A percentile compares a stretch with the other conserved stretches of the same genome.
These are phyloP conservation scores for Colletotrichum horii DNA, from an alignment of 2,329 filamentous ascomycete genomes.

Conservation along the genomic window DNA sequence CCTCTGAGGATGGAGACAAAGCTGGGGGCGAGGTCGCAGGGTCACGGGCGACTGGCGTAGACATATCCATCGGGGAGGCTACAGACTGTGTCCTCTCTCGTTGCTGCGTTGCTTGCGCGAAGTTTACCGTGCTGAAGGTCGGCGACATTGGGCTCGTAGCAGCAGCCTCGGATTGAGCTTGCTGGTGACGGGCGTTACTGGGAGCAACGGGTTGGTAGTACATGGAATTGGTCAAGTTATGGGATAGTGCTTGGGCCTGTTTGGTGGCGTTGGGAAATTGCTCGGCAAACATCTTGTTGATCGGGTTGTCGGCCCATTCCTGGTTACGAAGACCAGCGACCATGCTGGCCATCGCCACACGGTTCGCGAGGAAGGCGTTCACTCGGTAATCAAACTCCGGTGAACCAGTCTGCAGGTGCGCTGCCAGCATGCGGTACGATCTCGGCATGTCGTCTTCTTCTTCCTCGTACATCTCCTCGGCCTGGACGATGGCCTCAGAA, in stretches of 20 bases:
- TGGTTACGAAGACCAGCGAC: constrained; percentile 37
- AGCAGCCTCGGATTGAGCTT: not conserved
- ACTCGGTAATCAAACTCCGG: constrained; percentile 67
- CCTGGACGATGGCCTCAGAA: constrained; percentile 76
- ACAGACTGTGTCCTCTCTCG: not conserved
- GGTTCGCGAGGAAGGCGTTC: constrained; percentile 50
- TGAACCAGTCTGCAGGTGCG: constrained; percentile 65
- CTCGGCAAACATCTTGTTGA: constrained; percentile 52
- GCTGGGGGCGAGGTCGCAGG: constrained; percentile 30
- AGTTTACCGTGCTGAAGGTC: not conserved
- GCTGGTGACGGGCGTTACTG: not conserved
- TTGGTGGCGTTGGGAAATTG: constrained; percentile 46
- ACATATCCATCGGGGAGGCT: constrained; percentile 24
- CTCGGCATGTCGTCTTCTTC: constrained; percentile 82
- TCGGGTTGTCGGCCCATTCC: constrained; percentile 48
- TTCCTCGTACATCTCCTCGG: constrained; percentile 96
- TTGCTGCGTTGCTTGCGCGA: constrained; percentile 27
- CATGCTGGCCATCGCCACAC: constrained; percentile 47
- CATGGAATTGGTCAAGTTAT: constrained; percentile 19
- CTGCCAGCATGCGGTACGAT: constrained; percentile 67
- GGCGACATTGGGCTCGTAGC: not conserved
- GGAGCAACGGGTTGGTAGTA: constrained; percentile 8
- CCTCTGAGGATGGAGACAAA: constrained; percentile 30
- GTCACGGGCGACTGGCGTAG: not conserved
- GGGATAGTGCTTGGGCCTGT: constrained; percentile 30